Base-by-base conservation (phyloP, 2,329 filamentous ascomycete species). In the Kalaharituber pfeilii region DNA sequence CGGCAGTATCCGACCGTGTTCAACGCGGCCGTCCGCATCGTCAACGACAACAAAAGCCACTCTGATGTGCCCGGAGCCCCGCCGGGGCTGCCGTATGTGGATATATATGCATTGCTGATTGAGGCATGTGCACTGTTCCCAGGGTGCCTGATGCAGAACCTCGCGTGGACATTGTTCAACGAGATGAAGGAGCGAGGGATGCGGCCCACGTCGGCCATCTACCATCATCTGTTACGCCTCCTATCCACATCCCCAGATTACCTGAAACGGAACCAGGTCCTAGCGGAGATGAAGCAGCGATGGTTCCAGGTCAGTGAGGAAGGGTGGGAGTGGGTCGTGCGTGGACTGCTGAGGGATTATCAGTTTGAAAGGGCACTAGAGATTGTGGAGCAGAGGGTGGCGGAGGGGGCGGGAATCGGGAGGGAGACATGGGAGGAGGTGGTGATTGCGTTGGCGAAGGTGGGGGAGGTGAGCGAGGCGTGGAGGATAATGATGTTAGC, bases 161-260 rank as follows among this genome's bases (percentile, higher is more conserved):
- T 61, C 20, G 62, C 62, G 24, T 66, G 69, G 29, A 70, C 69
- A 20, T 70, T 94, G n/a, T 69, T 94, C 24, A 69, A 76, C 22
- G 86, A 94, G 63, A 84, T 95, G 80, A 72, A 74, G 44, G 66
- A 69, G 1, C 71, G 74, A 42, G 73, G 72, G 0, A 71, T 95
- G 45, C 69, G 76, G 42, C 73, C 79, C 6, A 84, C 86, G 60
- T 73, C 75, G 0, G 72, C 73, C 2, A 74, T 84, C 1, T 89
- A 85, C 63, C 81, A 88, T 66, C 78, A 78, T 57, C 78, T 82
- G 2, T 69, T 95, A 36, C 78, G 80, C 39, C 59, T 83, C 73
- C 72, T 95, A 24, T 78, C 84, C 0, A 77, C 91, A 7, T 91
- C 96, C 66, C 86, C 89, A 0, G 84, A 96, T 67, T 89, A 93